Conservation (phyloP, 2,329 filamentous ascomycete species). For the Fusarium hainanense region DNA sequence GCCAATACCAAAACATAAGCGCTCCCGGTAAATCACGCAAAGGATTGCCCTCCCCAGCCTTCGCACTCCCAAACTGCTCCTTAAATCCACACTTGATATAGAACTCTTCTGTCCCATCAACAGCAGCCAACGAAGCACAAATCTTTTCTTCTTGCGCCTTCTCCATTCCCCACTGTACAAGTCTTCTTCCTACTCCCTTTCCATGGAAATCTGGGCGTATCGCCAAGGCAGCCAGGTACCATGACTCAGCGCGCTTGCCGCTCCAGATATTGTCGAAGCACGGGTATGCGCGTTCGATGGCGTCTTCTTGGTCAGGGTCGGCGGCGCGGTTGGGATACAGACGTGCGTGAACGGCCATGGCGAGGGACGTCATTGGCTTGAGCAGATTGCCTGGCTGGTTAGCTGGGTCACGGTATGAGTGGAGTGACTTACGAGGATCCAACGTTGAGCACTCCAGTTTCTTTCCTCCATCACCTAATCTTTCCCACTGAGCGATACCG, state of each 20-base stretch:
- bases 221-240: conserved; percentile 53
- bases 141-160: conserved; percentile 51
- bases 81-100: conserved; percentile 43
- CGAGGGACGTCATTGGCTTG: conserved; percentile 26
- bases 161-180: conserved; percentile 57
- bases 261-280: conserved; percentile 34
- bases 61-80: conserved; percentile 28
- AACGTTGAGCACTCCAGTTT: conserved; percentile 19
- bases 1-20: conserved; percentile 40
- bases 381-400: conserved; percentile 29
- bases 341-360: conserved; percentile 25
- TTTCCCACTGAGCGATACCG: conserved; percentile 37
- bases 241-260: conserved; percentile 42
- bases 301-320: conserved; percentile 25
- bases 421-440: conserved; percentile 29
- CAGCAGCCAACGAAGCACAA: conserved; percentile 54
- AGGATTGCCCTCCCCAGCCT: conserved; percentile 27
- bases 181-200: conserved; percentile 49
- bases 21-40: conserved; percentile 17
- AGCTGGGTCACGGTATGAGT: not conserved
- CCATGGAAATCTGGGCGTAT: conserved; percentile 55
- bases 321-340: conserved; percentile 22
- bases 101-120: conserved; percentile 54
- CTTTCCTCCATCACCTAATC: conserved; percentile 31
- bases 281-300: conserved; percentile 32